Conservation (phyloP, 352 stramenopile species). For the Phytophthora pluvialis region DNA sequence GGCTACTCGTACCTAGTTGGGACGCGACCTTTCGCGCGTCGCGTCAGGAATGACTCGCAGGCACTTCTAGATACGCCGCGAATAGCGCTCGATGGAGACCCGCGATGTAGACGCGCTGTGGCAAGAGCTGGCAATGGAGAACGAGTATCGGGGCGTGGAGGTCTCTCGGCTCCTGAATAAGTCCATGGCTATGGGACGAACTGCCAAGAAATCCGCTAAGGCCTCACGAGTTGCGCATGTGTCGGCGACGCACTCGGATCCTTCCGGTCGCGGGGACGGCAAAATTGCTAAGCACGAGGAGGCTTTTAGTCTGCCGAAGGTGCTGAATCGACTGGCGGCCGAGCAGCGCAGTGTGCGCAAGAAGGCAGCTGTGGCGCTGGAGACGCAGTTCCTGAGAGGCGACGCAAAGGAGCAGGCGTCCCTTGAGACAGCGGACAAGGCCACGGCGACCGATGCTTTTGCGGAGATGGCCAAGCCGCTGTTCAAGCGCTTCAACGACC, state of each 20-base stretch:
- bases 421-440: not conserved
- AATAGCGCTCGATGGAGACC: constrained; percentile 17
- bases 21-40: constrained; percentile 17
- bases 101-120: constrained; percentile 53
- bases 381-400: constrained; percentile 47
- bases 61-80: constrained; percentile 16
- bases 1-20: constrained; percentile 15
- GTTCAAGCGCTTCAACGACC: constrained; percentile 87
- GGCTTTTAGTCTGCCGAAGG: constrained; percentile 47
- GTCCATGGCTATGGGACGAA: constrained; percentile 35
- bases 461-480: constrained; percentile 69
- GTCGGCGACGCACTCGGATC: constrained; percentile 3
- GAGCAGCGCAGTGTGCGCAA: constrained; percentile 61
- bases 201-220: constrained; percentile 12
- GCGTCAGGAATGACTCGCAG: not conserved
- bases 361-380: constrained; percentile 59
- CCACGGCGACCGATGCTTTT: constrained; percentile 28
- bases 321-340: constrained; percentile 69
- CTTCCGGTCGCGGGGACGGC: not conserved
- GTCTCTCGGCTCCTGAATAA: constrained; percentile 49
- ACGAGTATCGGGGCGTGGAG: constrained; percentile 25
- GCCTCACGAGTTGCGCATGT: not conserved
- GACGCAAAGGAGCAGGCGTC: not conserved
- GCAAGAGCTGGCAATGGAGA: constrained; percentile 53
- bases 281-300: constrained; percentile 13